Conservation (phyloP, 2,329 filamentous ascomycete species). For the Alternaria sp. region DNA sequence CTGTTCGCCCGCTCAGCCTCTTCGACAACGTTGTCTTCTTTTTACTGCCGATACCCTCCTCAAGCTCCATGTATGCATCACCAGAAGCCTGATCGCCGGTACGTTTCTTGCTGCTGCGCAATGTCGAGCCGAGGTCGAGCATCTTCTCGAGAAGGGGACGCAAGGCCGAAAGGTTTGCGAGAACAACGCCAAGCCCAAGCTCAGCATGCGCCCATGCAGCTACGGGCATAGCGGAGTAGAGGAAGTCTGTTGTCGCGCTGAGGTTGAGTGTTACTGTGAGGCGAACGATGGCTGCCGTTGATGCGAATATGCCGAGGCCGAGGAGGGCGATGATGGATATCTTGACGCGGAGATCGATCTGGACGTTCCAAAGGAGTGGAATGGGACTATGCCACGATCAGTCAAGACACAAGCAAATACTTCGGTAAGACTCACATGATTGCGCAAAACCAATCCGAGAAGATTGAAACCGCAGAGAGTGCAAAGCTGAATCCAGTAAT, state of each 20-base stretch:
- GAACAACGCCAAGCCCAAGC: slow-evolving; percentile 13
- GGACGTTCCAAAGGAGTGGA: slow-evolving; percentile 28
- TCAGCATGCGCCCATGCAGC: slow-evolving; percentile 20
- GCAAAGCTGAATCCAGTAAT: not conserved
- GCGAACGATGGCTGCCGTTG: slow-evolving; percentile 41
- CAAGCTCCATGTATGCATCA: slow-evolving; percentile 15
- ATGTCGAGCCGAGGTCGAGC: slow-evolving; percentile 13
- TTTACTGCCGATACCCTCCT: not conserved
- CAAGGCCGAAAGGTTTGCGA: slow-evolving; percentile 19
- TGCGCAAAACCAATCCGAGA: not conserved
- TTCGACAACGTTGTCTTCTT: not conserved
- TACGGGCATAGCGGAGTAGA: slow-evolving; percentile 19
- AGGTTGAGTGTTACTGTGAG: slow-evolving; percentile 45
- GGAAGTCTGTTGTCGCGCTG: slow-evolving; percentile 14
- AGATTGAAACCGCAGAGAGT: not conserved
- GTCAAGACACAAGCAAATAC: not conserved
- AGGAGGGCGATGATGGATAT: slow-evolving; percentile 23
- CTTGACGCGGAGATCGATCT: slow-evolving; percentile 28
- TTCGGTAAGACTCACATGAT: not conserved
- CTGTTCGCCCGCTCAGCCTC: not conserved
- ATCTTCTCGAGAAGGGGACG: slow-evolving; percentile 19
- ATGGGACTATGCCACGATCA: slow-evolving; percentile 8
- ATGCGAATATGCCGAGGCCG: slow-evolving; percentile 21
- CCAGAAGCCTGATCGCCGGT: slow-evolving; percentile 6
- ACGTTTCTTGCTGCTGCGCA: slow-evolving; percentile 1